A percentile compares a stretch with the other conserved stretches of the same genome.
These are phyloP conservation scores for Spirogloea muscicola DNA, from an alignment of 139 green algal species.

Conservation along the genomic window DNA sequence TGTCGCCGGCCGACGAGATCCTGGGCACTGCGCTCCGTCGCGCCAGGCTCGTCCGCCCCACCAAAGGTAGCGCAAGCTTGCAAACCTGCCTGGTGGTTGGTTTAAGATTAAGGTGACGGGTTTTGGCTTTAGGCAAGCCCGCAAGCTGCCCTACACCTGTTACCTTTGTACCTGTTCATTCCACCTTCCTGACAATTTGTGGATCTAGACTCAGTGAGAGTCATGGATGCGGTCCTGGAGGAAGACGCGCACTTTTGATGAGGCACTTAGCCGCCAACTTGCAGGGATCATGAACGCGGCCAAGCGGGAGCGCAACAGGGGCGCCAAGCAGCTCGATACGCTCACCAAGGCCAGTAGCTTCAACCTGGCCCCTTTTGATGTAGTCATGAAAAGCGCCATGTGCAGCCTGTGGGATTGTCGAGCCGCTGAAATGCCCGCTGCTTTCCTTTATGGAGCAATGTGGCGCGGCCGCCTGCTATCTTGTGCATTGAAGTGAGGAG, in stretches of 20 bases:
- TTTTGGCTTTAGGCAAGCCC: background rate
- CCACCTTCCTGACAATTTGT: background rate
- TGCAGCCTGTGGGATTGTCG: background rate
- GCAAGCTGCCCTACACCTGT: no score
- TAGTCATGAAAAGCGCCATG: no score
- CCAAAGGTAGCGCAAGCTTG: conserved; percentile 19
- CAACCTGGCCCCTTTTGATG: no score
- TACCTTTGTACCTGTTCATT: no score
- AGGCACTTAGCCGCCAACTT: background rate
- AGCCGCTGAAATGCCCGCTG: background rate
- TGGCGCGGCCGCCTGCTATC: background rate
- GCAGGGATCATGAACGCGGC: conserved; percentile 36
- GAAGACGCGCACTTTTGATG: background rate
- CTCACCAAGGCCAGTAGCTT: conserved; percentile 48
- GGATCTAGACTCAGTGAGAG: background rate
- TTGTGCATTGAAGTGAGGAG: no score
- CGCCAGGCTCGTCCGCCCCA: conserved; percentile 25
- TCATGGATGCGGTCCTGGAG: background rate
- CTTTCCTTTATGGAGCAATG: background rate
- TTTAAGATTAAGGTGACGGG: conserved; percentile 1
- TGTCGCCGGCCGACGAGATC: conserved; percentile 35
- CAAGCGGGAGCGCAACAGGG: conserved; percentile 22
- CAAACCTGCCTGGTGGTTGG: background rate
- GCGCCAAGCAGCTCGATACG: conserved; percentile 31
- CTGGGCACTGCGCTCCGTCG: conserved; percentile 17